A percentile compares a stretch with the other conserved stretches of the same genome.
Conservation (phyloP, 495 filamentous ascomycete genomes). For the Penicillium chermesinum region DNA sequence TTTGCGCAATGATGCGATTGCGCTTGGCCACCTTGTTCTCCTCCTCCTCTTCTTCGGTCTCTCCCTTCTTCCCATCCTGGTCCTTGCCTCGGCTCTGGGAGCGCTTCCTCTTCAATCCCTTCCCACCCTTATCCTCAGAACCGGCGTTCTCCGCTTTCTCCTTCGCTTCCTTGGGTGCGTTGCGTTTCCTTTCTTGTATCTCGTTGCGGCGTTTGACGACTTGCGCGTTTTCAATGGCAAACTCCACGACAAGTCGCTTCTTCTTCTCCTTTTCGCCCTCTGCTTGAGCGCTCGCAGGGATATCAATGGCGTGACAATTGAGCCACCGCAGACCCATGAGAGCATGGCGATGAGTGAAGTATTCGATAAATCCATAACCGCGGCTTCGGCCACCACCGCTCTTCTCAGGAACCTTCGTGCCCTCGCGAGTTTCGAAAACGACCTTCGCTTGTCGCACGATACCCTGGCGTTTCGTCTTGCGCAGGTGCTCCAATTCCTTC, state of each 20-base stretch:
- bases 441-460: conserved; percentile 95
- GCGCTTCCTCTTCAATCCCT: conserved; percentile 37
- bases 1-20: conserved; percentile 63
- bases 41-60: conserved; percentile 32
- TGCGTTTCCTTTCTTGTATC: conserved; percentile 55
- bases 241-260: conserved; percentile 87
- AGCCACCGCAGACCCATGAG: conserved; percentile 93
- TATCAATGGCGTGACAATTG: conserved; percentile 71
- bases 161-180: conserved; percentile 22
- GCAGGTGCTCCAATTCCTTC: conserved; percentile 64
- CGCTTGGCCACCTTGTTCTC: conserved; percentile 55
- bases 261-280: conserved; percentile 53
- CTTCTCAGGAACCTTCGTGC: conserved; percentile 70
- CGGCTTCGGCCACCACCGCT: conserved; percentile 72
- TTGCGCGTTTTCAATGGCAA: conserved; percentile 97
- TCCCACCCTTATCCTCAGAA: conserved; percentile 24
- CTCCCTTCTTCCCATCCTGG: conserved; percentile 20
- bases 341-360: conserved; percentile 86
- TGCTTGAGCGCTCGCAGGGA: conserved; percentile 22
- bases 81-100: conserved; percentile 25
- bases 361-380: conserved; percentile 98
- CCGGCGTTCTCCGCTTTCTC: conserved; percentile 12
- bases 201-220: conserved; percentile 77
- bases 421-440: conserved; percentile 80
- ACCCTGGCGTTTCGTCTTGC: conserved; percentile 81